Percentiles rank a stretch among this genome's conserved stretches.
Evolutionary conservation across 2,329 filamentous ascomycete genomes (phyloP).

Genomic region (Bipolaris gigantea): DNA sequence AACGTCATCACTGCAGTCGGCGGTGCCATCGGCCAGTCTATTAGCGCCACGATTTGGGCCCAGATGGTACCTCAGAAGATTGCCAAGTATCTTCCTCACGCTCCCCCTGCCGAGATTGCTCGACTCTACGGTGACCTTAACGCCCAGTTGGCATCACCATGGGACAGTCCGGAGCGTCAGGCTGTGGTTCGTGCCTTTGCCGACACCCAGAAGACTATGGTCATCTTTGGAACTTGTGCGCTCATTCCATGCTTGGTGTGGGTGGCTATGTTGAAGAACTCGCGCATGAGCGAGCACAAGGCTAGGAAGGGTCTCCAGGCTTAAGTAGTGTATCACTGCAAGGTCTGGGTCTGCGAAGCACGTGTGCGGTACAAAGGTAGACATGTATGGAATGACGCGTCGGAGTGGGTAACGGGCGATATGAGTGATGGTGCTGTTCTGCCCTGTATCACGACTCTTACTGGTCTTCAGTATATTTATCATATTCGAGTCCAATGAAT

Average conservation of each 20-base stretch:
- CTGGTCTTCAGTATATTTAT: background rate
- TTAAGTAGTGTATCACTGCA: background rate
- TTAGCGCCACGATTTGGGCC: conserved; percentile 66
- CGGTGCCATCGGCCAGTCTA: conserved; percentile 46
- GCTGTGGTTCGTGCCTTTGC: conserved; percentile 40
- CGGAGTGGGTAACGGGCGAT: background rate
- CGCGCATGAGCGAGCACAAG: conserved; percentile 17
- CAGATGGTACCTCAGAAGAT: conserved; percentile 52
- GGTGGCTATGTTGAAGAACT: conserved; percentile 26
- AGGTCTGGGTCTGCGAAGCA: background rate
- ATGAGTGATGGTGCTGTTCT: background rate
- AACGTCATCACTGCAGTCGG: conserved; percentile 60
- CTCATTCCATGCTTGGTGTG: conserved; percentile 29
- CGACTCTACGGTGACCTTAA: conserved; percentile 48
- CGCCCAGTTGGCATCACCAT: conserved; percentile 56
- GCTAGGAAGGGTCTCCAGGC: conserved; percentile 15
- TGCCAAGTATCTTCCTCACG: conserved; percentile 19
- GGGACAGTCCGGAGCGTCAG: conserved; percentile 52
- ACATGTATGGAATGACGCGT: background rate
- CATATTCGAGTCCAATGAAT: background rate
- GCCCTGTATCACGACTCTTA: background rate
- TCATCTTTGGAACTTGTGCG: conserved; percentile 32
- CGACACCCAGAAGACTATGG: conserved; percentile 36
- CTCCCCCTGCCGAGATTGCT: conserved; percentile 7
- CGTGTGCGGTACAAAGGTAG: background rate